These are phyloP conservation scores for Amanita polypyramis DNA, from an alignment of 768 basidiomycete genomes.

Conservation along the genomic window DNA sequence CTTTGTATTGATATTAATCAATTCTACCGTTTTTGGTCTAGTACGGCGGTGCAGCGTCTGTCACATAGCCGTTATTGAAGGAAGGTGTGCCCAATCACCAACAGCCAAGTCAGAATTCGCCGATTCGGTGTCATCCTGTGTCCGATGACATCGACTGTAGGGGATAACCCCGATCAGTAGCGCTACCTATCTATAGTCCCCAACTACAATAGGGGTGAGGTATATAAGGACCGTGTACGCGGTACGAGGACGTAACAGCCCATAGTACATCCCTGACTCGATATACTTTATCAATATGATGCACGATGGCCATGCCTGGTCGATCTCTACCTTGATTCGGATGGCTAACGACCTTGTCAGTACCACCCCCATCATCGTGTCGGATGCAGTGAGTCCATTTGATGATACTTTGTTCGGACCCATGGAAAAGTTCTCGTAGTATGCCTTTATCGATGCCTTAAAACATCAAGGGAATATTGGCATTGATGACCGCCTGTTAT, in stretches of 20 bases:
- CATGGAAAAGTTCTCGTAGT: conserved; percentile 19
- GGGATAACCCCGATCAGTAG: not conserved
- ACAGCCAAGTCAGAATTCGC: no score
- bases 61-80: no score
- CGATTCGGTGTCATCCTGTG: not conserved
- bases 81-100: no score
- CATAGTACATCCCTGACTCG: no score
- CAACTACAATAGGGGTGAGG: not conserved
- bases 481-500: conserved; percentile 49
- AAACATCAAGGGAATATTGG: conserved; percentile 27
- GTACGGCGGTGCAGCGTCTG: not conserved
- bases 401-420: not conserved
- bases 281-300: no score
- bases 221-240: not conserved
- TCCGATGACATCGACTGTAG: not conserved
- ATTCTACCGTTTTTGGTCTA: not conserved
- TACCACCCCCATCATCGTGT: conserved; percentile 12
- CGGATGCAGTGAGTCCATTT: not conserved
- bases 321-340: no score
- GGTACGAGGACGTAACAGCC: not conserved
- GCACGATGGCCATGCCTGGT: no score
- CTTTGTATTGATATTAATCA: no score
- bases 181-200: not conserved
- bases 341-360: conserved; percentile 15
- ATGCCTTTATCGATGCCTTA: conserved; percentile 38